Evolutionary conservation across 2,329 filamentous ascomycete genomes (phyloP), one percentile per base, ranked within the genome.

Genomic region (Diaporthe ilicicola): DNA sequence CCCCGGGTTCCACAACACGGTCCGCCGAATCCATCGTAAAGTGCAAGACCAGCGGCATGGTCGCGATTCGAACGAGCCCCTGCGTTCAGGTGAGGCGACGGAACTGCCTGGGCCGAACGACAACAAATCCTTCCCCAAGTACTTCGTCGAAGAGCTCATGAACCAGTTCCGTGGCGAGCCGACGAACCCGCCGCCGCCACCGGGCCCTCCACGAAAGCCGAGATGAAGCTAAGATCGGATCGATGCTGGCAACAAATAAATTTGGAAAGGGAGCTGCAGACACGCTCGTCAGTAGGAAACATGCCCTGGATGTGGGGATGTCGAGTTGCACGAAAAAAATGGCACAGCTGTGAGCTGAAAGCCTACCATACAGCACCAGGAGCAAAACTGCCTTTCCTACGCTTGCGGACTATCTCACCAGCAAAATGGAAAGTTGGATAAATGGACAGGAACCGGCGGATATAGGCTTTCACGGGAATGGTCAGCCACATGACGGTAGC

Each of bases 21-120:
- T 89, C 48, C 84, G 84, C 9, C 81, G 83, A n/a, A 85, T 89
- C 42, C 87, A 89, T 71, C 82, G 82, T 17, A 80, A 77, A 4
- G 82, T 89, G 46, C 78, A 89, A 74, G 85, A 88, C 72, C 77
- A 79, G 22, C 81, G 82, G 54, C 73, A 88, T 72, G 87, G 87
- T 12, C 82, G 85, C 29, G 81, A 86, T 67, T 86, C 87, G 0
- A 79, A 83, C 73, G 85, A 88, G 64, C 87, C 87, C 8, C 73
- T 89, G 12, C 81, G 82, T 0, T 85, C 81, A 1, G 87, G 87
- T 54, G 84, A 89, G 75, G 87, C 87, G 2, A 87, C 86, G 39
- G 54, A 74, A 78, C 79, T 71, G 0, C 67, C 64, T 12, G 69
- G 46, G 7, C 44, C 64, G 15, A 66, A 48, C 19, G 79, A 48